Conservation (phyloP, 2,329 filamentous ascomycete species). For the Phaeosphaeriaceae sp. region DNA sequence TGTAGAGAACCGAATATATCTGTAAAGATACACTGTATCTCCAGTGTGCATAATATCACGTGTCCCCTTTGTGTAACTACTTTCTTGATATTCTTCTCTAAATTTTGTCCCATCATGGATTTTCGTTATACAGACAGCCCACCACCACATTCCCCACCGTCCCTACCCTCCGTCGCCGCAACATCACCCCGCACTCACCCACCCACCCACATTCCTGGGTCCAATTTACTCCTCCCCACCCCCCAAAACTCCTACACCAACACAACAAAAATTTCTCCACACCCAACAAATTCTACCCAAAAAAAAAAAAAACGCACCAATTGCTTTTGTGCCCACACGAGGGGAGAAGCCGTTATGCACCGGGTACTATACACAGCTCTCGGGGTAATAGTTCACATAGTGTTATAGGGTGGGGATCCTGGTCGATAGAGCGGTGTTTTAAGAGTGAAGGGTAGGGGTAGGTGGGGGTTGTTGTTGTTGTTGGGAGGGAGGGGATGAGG, state of each 20-base stretch:
- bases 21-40: neutral
- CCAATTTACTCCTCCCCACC: neutral
- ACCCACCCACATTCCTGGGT: neutral
- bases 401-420: conserved; percentile 5
- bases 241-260: neutral
- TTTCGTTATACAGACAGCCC: no score
- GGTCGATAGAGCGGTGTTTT: neutral
- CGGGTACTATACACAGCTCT: conserved; percentile 10
- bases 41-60: neutral
- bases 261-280: neutral
- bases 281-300: neutral
- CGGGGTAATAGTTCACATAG: neutral
- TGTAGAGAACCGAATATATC: conserved; percentile 1
- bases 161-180: neutral
- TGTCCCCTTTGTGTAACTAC: neutral
- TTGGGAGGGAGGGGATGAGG: no score
- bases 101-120: neutral
- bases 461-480: no score
- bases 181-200: neutral
- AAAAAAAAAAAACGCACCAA: no score
- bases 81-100: no score
- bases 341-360: neutral
- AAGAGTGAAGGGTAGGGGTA: neutral
- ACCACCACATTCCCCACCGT: neutral
- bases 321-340: neutral